Evolutionary conservation across 257 asterid genomes (phyloP).

Genomic region (Nicotiana knightiana): DNA sequence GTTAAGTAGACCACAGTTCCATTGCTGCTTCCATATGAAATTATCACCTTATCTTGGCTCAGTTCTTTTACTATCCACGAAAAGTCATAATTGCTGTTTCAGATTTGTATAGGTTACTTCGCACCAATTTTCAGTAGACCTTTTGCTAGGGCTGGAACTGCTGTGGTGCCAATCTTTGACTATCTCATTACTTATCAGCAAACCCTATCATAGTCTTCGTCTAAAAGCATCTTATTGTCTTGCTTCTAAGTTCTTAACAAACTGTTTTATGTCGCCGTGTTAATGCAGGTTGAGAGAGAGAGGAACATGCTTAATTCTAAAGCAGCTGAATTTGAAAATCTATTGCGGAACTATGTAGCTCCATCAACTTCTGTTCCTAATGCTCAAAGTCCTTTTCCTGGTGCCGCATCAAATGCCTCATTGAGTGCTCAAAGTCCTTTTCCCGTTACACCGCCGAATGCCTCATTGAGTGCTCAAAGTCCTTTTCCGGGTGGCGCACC

Average conservation of each 20-base stretch:
- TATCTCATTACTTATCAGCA: background rate
- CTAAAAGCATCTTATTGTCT: background rate
- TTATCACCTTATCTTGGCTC: background rate
- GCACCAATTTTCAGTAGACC: too few species aligned
- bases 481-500: slow-evolving; percentile 28
- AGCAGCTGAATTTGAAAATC: slow-evolving; percentile 64
- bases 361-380: slow-evolving; percentile 36
- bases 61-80: background rate
- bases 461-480: slow-evolving; percentile 27
- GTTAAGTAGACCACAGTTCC: background rate
- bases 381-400: slow-evolving; percentile 44
- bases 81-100: background rate
- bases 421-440: slow-evolving; percentile 26
- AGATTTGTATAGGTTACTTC: background rate
- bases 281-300: slow-evolving; percentile 74
- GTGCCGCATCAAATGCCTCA: slow-evolving; percentile 24
- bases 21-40: background rate
- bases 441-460: slow-evolving; percentile 29
- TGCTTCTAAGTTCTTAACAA: slow-evolving; percentile 8
- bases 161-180: background rate
- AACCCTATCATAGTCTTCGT: background rate
- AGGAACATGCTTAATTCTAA: slow-evolving; percentile 59
- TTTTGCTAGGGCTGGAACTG: background rate
- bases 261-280: slow-evolving; percentile 17
- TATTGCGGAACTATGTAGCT: slow-evolving; percentile 32